phyloP scores from a whole-genome alignment of 106 monocot species.

The Dendrobium chrysotoxum region DNA sequence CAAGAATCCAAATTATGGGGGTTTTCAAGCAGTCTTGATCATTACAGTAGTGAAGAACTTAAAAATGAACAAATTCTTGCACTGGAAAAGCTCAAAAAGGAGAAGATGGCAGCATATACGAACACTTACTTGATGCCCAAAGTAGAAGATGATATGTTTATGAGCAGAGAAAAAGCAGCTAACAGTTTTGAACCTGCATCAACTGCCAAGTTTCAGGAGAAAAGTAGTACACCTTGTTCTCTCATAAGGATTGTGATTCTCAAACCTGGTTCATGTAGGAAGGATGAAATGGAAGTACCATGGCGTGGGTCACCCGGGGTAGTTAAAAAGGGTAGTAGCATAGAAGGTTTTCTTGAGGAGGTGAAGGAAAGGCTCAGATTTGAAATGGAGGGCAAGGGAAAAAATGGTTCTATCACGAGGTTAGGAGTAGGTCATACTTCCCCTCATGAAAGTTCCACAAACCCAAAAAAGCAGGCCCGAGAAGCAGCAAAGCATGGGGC shows the following conservation, averaged over 20 bases:
- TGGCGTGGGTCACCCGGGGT: slow-evolving; percentile 33
- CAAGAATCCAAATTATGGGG: slow-evolving; percentile 58
- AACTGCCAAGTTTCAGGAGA: slow-evolving; percentile 15
- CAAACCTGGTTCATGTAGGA: slow-evolving; percentile 43
- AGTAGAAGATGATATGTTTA: slow-evolving; percentile 3
- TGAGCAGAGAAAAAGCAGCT: neutral
- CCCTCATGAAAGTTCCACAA: slow-evolving; percentile 15
- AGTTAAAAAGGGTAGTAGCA: slow-evolving; percentile 35
- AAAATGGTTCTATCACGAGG: slow-evolving; percentile 8
- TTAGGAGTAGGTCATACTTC: neutral
- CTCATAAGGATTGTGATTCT: slow-evolving; percentile 77
- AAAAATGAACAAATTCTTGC: slow-evolving; percentile 31
- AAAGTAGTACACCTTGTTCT: slow-evolving; percentile 23
- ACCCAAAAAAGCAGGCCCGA: slow-evolving; percentile 47
- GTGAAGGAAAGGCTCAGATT: slow-evolving; percentile 69
- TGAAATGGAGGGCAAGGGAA: slow-evolving; percentile 60
- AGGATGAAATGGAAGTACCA: slow-evolving; percentile 33
- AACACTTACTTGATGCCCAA: neutral
- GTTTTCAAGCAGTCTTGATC: slow-evolving; percentile 25
- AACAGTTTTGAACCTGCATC: slow-evolving; percentile 8
- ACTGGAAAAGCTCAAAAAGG: slow-evolving; percentile 48
- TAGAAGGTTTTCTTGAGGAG: slow-evolving; percentile 76
- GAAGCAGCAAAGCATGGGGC: slow-evolving; percentile 41
- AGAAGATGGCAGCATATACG: slow-evolving; percentile 36
- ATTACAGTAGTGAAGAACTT: neutral